Conservation (phyloP, 805 yeast species). For the Metschnikowia picachoensis region DNA sequence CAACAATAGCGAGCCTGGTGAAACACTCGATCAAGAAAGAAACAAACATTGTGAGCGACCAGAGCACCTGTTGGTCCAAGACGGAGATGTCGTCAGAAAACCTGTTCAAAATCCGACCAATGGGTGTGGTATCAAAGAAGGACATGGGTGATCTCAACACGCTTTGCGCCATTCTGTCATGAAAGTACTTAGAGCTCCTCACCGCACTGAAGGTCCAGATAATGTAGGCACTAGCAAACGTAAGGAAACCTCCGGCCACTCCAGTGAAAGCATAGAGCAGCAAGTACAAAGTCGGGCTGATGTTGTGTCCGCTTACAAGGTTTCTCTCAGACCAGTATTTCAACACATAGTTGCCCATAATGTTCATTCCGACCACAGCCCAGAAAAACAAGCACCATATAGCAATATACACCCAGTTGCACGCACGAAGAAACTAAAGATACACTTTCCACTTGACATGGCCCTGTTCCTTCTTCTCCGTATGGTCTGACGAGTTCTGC, state of each 20-base stretch:
- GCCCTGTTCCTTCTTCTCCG: conserved; percentile 22
- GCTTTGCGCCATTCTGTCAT: conserved; percentile 33
- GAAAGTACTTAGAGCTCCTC: conserved; percentile 31
- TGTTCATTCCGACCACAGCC: conserved; percentile 19
- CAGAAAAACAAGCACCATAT: conserved; percentile 21
- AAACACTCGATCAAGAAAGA: conserved; percentile 22
- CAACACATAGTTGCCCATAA: conserved; percentile 28
- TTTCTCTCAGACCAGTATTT: conserved; percentile 37
- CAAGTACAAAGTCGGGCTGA: conserved; percentile 23
- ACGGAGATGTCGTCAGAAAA: conserved; percentile 35
- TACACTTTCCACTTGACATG: conserved; percentile 28
- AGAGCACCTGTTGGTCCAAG: conserved; percentile 31
- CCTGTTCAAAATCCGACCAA: conserved; percentile 38
- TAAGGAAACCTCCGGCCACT: conserved; percentile 24
- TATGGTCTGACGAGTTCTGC: conserved; percentile 13
- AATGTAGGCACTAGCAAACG: conserved; percentile 26
- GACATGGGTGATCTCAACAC: conserved; percentile 40
- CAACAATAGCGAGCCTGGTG: conserved; percentile 29
- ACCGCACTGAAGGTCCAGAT: conserved; percentile 31
- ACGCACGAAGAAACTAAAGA: conserved; percentile 29
- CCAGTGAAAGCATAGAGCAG: conserved; percentile 27
- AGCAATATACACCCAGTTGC: conserved; percentile 26
- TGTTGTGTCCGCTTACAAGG: conserved; percentile 22
- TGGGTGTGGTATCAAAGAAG: conserved; percentile 40
- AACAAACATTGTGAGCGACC: conserved; percentile 27